Conservation (phyloP, 805 yeast genomes). For the Candida maesae region DNA sequence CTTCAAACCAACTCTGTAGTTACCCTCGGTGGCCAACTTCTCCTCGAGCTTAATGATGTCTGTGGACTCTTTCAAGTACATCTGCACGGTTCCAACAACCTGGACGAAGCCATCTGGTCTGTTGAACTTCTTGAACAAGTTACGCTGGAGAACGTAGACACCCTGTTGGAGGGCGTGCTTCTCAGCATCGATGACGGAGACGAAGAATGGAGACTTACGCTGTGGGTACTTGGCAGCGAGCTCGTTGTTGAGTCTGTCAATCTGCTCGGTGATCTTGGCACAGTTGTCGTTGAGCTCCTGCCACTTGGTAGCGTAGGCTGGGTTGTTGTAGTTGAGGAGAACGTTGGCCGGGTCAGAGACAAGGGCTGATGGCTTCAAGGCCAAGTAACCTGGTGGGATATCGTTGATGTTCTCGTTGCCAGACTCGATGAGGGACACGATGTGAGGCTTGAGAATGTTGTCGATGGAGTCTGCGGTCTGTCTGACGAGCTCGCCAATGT, state of each 20-base stretch:
- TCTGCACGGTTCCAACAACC: constrained; percentile 88
- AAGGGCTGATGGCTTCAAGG: constrained; percentile 90
- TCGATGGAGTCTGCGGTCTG: constrained; percentile 66
- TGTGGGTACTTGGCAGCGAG: constrained; percentile 52
- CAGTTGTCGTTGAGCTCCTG: constrained; percentile 63
- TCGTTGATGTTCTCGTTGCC: constrained; percentile 47
- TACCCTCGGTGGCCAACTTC: constrained; percentile 52
- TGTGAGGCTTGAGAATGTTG: constrained; percentile 66
- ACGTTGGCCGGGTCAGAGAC: constrained; percentile 73
- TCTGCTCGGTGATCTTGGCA: constrained; percentile 53
- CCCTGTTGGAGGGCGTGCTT: constrained; percentile 85
- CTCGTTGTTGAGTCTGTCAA: constrained; percentile 47
- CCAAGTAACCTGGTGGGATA: constrained; percentile 88
- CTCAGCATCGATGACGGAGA: constrained; percentile 88
- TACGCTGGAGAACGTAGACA: constrained; percentile 85
- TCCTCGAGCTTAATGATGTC: constrained; percentile 60
- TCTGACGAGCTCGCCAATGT: constrained; percentile 53
- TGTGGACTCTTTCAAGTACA: constrained; percentile 76
- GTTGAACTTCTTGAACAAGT: constrained; percentile 71
- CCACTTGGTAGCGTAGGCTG: constrained; percentile 50
- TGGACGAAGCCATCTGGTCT: constrained; percentile 50
- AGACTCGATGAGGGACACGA: constrained; percentile 51
- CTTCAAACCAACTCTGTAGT: constrained; percentile 79
- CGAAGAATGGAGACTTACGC: constrained; percentile 68
- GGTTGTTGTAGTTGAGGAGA: constrained; percentile 54